Conservation (phyloP, 352 stramenopile genomes). For the Pythium grandisporangium region DNA sequence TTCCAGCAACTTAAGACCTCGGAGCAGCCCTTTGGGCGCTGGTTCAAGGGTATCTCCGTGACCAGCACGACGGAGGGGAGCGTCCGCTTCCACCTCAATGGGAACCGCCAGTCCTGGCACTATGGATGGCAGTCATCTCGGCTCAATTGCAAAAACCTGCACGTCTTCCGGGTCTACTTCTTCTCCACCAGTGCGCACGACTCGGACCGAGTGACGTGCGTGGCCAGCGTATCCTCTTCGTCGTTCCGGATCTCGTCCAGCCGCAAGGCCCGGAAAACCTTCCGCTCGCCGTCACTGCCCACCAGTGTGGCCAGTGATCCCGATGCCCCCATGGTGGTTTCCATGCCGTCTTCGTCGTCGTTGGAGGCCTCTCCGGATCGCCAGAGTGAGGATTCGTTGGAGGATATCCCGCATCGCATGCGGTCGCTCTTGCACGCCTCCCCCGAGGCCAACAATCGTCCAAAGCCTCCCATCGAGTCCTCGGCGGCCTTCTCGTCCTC, state of each 20-base stretch:
- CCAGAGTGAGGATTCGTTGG: too few species aligned
- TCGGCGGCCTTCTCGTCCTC: too few species aligned
- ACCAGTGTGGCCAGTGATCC: too few species aligned
- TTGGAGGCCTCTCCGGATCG: too few species aligned
- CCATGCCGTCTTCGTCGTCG: conserved; percentile 7
- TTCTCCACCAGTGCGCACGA: conserved; percentile 29
- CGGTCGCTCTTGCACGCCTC: too few species aligned
- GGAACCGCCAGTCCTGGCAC: conserved; percentile 81
- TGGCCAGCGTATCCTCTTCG: conserved; percentile 46
- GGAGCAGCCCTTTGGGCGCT: conserved; percentile 66
- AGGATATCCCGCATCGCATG: too few species aligned
- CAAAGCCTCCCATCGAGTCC: too few species aligned
- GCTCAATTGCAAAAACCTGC: conserved; percentile 79
- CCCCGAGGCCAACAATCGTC: too few species aligned
- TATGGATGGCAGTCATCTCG: conserved; percentile 81
- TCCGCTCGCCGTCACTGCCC: conserved; percentile 28
- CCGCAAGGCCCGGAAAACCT: conserved; percentile 76
- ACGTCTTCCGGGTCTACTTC: conserved; percentile 73
- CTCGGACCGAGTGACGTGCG: conserved; percentile 25
- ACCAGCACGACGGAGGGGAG: conserved; percentile 12
- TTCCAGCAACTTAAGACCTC: conserved; percentile 71
- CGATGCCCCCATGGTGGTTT: too few species aligned
- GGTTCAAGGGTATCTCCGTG: conserved; percentile 50
- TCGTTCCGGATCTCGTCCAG: conserved; percentile 75
- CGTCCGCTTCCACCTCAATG: conserved; percentile 65